These are phyloP conservation scores for Kalanchoe fedtschenkoi DNA, from an alignment of 164 flowering plant species.

Conservation along the genomic window DNA sequence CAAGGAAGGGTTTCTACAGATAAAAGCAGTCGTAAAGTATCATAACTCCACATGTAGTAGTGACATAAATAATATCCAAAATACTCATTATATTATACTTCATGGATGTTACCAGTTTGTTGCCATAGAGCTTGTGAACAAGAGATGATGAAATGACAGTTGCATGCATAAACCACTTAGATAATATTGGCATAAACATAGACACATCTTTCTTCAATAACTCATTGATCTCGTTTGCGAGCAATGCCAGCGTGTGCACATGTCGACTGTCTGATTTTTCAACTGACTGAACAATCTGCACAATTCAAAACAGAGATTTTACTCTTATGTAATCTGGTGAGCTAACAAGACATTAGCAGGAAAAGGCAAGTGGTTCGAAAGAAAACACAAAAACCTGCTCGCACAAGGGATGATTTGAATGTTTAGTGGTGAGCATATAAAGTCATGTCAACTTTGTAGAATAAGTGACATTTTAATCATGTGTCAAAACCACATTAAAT, in stretches of 20 bases:
- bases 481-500: not conserved
- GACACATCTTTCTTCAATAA: conserved; percentile 58
- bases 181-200: conserved; percentile 59
- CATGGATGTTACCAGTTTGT: conserved; percentile 60
- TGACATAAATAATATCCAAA: not conserved
- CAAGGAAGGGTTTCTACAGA: conserved; percentile 85
- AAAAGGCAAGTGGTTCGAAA: not conserved
- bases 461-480: not conserved
- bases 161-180: conserved; percentile 69
- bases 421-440: not conserved
- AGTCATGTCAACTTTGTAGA: not conserved
- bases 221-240: conserved; percentile 74
- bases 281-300: conserved; percentile 52
- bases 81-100: not conserved
- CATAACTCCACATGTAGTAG: not conserved
- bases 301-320: conserved; percentile 9
- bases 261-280: conserved; percentile 42
- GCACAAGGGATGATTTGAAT: no score
- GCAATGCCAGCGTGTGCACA: conserved; percentile 71
- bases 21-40: not conserved
- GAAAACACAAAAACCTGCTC: not conserved
- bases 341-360: not conserved
- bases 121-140: conserved; percentile 82
- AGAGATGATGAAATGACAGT: conserved; percentile 64
- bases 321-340: no score